A percentile compares a stretch with the other conserved stretches of the same genome.
These are phyloP conservation scores for Penicillium psychrofluorescens DNA, from an alignment of 495 filamentous ascomycete genomes.

Conservation along the genomic window DNA sequence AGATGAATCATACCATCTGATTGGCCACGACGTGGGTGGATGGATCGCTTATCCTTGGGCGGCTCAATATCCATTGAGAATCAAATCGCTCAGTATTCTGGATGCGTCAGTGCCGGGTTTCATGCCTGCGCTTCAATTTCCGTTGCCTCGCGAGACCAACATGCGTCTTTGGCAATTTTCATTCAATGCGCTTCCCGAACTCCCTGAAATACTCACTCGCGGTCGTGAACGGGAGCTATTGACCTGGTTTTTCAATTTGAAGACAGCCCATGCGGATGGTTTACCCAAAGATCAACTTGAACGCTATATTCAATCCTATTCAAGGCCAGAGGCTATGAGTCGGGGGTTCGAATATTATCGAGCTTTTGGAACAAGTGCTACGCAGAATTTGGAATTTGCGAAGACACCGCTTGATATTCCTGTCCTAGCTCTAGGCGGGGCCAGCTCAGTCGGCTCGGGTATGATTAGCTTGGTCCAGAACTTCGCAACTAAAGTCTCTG, in stretches of 20 bases:
- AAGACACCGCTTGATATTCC: conserved; percentile 16
- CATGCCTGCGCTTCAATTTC: conserved; percentile 9
- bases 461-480: conserved; percentile 13
- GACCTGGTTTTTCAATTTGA: conserved; percentile 19
- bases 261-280: conserved; percentile 10
- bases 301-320: conserved; percentile 15
- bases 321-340: conserved; percentile 20
- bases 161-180: conserved; percentile 23
- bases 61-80: conserved; percentile 13
- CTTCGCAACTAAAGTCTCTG: conserved; percentile 13
- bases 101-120: conserved; percentile 19
- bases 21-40: conserved; percentile 20
- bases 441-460: conserved; percentile 11
- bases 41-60: conserved; percentile 24
- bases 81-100: conserved; percentile 20
- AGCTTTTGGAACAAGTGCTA: conserved; percentile 16
- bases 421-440: conserved; percentile 17
- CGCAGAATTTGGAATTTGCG: conserved; percentile 17
- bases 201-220: conserved; percentile 15
- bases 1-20: conserved; percentile 14
- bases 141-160: conserved; percentile 12
- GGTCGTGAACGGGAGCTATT: conserved; percentile 18
- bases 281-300: conserved; percentile 11
- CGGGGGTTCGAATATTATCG: conserved; percentile 24
- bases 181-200: conserved; percentile 18